A percentile compares a stretch with the other conserved stretches of the same genome.
Evolutionary conservation across 2,329 filamentous ascomycete genomes (phyloP).

Genomic region (Arthrinium phaeospermum): DNA sequence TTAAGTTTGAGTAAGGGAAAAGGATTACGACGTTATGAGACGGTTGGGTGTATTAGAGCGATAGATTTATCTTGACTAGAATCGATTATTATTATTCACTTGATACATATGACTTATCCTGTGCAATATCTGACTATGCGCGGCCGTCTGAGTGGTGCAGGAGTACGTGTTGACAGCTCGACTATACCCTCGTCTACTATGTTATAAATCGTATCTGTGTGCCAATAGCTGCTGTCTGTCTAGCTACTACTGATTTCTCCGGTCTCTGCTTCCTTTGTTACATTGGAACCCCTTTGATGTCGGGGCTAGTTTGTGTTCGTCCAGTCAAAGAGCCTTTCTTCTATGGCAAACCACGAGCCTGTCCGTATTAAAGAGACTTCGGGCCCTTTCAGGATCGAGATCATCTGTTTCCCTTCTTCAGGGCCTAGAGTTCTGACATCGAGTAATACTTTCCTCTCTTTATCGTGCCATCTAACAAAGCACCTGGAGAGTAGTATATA

Average conservation of each 20-base stretch:
- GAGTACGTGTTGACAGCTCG: too few relatives aligned
- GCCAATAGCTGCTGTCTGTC: too few relatives aligned
- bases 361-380: neutral
- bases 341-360: neutral
- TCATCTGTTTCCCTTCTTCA: neutral
- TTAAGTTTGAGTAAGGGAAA: neutral
- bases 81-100: neutral
- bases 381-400: neutral
- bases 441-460: neutral
- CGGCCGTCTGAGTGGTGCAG: too few relatives aligned
- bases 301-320: neutral
- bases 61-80: neutral
- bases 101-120: neutral
- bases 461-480: neutral
- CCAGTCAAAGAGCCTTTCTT: conserved; percentile 6
- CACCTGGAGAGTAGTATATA: neutral
- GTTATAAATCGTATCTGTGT: too few relatives aligned
- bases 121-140: neutral
- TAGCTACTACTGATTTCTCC: too few relatives aligned
- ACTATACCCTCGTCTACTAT: too few relatives aligned
- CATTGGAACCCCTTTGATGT: neutral
- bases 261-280: neutral
- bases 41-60: neutral
- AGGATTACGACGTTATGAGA: conserved; percentile 10
- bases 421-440: neutral